Percentiles rank a stretch among this genome's conserved stretches.
Conservation (phyloP, 1,284 basidiomycete species). For the Trametes versicolor region DNA sequence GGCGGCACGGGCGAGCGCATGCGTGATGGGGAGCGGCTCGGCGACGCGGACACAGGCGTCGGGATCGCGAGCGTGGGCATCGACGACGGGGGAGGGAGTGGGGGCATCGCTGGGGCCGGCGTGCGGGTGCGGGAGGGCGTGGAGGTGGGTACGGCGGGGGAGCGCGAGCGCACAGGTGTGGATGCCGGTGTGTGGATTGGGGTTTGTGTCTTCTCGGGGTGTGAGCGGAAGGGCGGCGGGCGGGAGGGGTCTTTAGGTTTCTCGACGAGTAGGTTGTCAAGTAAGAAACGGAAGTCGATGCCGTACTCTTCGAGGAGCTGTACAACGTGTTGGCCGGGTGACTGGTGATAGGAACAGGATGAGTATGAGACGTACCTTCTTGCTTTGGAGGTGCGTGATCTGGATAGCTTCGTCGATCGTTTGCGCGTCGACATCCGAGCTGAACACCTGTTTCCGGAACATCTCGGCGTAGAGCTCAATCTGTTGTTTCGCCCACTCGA, state of each 20-base stretch:
- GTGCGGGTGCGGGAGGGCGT: conserved; percentile 37
- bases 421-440: conserved; percentile 73
- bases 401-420: conserved; percentile 81
- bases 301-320: conserved; percentile 92
- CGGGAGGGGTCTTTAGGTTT: conserved; percentile 50
- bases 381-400: conserved; percentile 82
- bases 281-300: conserved; percentile 89
- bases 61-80: conserved; percentile 29
- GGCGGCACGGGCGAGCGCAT: conserved; percentile 35
- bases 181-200: conserved; percentile 41
- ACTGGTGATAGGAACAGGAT: neutral
- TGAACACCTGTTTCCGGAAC: conserved; percentile 94
- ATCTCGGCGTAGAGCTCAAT: conserved; percentile 87
- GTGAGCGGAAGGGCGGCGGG: conserved; percentile 50
- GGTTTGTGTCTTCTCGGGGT: conserved; percentile 41
- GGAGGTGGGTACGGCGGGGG: conserved; percentile 42
- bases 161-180: conserved; percentile 42
- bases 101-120: conserved; percentile 37
- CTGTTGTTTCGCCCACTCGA: conserved; percentile 93
- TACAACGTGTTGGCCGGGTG: neutral
- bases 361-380: conserved; percentile 64
- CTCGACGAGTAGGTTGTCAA: conserved; percentile 74
- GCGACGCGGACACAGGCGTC: conserved; percentile 34
- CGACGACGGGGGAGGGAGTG: conserved; percentile 22
- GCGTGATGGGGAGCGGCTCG: conserved; percentile 35